phyloP scores from a whole-genome alignment of 192 early-diverging fungal species.

The Linnemannia schmuckeri region DNA sequence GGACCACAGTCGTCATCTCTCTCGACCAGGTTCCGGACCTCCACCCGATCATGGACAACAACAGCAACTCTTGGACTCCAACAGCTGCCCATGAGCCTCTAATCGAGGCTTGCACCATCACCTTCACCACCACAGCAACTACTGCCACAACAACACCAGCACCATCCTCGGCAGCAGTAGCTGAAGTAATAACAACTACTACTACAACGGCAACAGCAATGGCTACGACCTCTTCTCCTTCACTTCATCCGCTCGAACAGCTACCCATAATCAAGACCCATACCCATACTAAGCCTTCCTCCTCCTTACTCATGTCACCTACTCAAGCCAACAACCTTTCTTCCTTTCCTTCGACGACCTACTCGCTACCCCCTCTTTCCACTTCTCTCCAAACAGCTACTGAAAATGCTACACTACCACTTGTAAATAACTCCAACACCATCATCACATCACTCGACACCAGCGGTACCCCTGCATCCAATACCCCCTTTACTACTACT shows the following conservation, averaged over 20 bases:
- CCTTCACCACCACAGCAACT: not conserved
- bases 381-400: not conserved
- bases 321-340: not conserved
- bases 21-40: constrained; percentile 6
- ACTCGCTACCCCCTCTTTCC: not conserved
- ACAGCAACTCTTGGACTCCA: not conserved
- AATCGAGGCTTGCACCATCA: not conserved
- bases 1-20: not conserved
- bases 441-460: not conserved
- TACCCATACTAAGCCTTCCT: not conserved
- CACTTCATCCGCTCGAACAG: not conserved
- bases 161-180: not conserved
- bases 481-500: constrained; percentile 5
- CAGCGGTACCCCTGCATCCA: not conserved
- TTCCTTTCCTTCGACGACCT: not conserved
- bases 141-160: not conserved
- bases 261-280: not conserved
- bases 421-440: constrained; percentile 8
- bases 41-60: not conserved
- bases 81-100: not conserved
- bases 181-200: not conserved
- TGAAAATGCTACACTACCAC: not conserved
- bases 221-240: not conserved
- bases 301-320: not conserved
- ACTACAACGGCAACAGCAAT: not conserved